A percentile compares a stretch with the other conserved stretches of the same genome.
Conservation (phyloP, 2,329 filamentous ascomycete species). For the Epichloe amarillans region DNA sequence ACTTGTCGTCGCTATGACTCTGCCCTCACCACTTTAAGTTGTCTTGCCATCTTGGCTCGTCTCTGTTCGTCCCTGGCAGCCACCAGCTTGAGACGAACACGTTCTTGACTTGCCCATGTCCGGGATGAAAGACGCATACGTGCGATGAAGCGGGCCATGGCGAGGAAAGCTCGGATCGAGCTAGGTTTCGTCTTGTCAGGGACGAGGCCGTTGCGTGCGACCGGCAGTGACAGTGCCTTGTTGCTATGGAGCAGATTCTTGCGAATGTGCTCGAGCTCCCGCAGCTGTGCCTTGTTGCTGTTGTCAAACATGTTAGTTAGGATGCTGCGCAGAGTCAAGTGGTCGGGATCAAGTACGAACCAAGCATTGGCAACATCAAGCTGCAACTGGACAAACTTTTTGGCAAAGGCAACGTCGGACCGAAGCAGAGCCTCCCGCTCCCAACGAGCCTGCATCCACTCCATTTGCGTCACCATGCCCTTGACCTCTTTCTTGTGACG, state of each 20-base stretch:
- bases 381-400: conserved; percentile 67
- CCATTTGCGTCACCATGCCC: conserved; percentile 77
- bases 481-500: conserved; percentile 63
- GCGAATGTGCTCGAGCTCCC: conserved; percentile 70
- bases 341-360: conserved; percentile 42
- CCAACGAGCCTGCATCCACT: conserved; percentile 75
- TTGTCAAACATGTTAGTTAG: conserved; percentile 5
- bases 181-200: conserved; percentile 11
- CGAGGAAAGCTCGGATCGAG: conserved; percentile 30
- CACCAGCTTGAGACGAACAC: conserved; percentile 33
- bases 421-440: conserved; percentile 70
- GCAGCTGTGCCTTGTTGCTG: conserved; percentile 86
- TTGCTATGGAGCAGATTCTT: conserved; percentile 27
- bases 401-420: conserved; percentile 70
- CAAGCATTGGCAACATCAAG: conserved; percentile 78
- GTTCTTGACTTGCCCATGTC: conserved; percentile 39
- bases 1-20: background rate
- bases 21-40: conserved; percentile 25
- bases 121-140: conserved; percentile 34
- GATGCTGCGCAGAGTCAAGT: background rate
- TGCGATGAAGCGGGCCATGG: conserved; percentile 38
- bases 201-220: conserved; percentile 9
- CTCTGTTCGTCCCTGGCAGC: conserved; percentile 34
- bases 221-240: conserved; percentile 20
- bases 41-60: conserved; percentile 29